Base-by-base conservation (phyloP, 495 filamentous ascomycete species). In the Xylaria cubensis region DNA sequence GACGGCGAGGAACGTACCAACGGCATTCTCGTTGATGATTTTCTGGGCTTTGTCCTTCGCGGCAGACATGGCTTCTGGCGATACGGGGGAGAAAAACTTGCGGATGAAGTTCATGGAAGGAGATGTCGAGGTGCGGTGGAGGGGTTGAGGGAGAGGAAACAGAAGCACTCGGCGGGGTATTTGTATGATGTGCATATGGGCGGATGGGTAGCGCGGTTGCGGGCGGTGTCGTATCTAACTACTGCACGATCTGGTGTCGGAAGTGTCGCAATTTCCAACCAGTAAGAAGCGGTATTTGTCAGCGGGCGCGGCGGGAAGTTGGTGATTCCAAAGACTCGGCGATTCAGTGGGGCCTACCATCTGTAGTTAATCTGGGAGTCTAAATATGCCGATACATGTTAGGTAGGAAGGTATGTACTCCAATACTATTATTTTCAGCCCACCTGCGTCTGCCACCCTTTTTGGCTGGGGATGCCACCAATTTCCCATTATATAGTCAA, bases 21-120 rank as follows among this genome's bases (percentile, higher is more conserved):
- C 96, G 72, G 90, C 86, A 83, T 98, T 95, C 74, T 97, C 92
- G 79, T 97, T 88, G 78, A 99, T 97, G 83, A 98, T 90, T 72
- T 77, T 78, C 82, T 97, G 91, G 58, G 93, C 94, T 81, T 95
- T 95, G 70, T 88, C 88, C 84, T 93, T 94, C 72, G 95, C 93
- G 82, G 92, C 90, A 76, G 94, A 92, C 92, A 95, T 95, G 78
- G 86, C 84, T 74, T 92, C 85, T 69, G 85, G 83, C 74, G 85
- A 80, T 77, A 88, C 85, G 72, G 86, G 86, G 81, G 86, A 86
- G 84, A 97, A 94, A 81, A 97, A 85, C 75, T 91, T 86, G 74
- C 90, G 86, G 82, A 97, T 86, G 84, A 96, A 89, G 81, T 86
- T 93, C 85, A 94, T 94, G 91, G 88, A 79, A 61, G 67, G 26